Conservation (phyloP, 306 rosid genomes). For the Sindora glabra region DNA sequence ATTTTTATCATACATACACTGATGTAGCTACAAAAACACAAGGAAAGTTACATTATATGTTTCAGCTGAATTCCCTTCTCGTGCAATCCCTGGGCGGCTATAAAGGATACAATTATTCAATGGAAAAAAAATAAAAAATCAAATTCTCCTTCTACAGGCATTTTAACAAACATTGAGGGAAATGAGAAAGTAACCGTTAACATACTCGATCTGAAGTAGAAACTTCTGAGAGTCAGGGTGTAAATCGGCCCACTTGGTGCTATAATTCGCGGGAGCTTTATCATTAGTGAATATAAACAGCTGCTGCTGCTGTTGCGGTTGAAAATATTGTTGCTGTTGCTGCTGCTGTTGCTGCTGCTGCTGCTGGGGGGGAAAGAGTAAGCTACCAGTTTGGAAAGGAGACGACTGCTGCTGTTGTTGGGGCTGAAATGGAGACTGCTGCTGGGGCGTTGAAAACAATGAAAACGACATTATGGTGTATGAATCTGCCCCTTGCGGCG, state of each 20-base stretch:
- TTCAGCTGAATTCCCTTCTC: background rate
- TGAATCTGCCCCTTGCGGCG: no score
- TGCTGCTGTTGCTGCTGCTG: slow-evolving; percentile 22
- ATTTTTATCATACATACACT: background rate
- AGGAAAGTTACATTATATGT: background rate
- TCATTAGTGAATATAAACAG: slow-evolving; percentile 70
- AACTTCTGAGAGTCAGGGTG: slow-evolving; percentile 91
- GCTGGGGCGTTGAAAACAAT: slow-evolving; percentile 65
- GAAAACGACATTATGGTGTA: slow-evolving; percentile 64
- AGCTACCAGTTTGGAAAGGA: no score
- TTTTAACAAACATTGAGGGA: background rate
- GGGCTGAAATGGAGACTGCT: no score
- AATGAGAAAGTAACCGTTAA: background rate
- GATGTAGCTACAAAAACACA: background rate
- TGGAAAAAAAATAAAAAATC: background rate
- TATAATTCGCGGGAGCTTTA: slow-evolving; percentile 68
- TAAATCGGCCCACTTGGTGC: slow-evolving; percentile 89
- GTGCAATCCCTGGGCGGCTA: background rate
- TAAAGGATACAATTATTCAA: background rate
- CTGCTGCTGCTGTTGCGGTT: slow-evolving; percentile 11
- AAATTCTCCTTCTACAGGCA: background rate
- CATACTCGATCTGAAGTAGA: slow-evolving; percentile 85
- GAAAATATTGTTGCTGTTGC: slow-evolving; percentile 22
- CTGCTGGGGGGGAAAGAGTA: no score
- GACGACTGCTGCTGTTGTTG: no score